These are phyloP conservation scores for Thalassiosira hispida DNA, from an alignment of 352 stramenopile genomes.

Conservation along the genomic window DNA sequence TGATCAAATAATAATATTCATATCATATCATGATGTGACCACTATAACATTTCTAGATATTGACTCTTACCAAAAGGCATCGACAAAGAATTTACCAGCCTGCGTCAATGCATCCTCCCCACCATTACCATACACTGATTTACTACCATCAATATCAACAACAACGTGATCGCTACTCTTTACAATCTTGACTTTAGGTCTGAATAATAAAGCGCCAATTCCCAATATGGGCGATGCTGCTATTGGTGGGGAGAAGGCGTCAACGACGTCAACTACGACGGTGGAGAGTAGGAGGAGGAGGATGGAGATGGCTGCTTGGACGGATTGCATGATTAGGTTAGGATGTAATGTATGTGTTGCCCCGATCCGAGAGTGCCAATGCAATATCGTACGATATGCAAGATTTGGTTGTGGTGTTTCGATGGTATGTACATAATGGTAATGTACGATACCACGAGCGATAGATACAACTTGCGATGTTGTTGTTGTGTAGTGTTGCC, in stretches of 20 bases:
- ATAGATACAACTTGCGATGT: no score
- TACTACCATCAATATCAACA: no score
- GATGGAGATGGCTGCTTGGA: conserved; percentile 2
- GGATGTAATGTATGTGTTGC: no score
- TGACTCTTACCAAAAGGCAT: conserved; percentile 74
- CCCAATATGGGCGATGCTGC: conserved; percentile 32
- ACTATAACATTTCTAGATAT: background rate
- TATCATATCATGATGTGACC: background rate
- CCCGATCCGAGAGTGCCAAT: no score
- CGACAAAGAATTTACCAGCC: conserved; percentile 75
- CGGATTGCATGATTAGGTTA: background rate
- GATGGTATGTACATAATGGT: no score
- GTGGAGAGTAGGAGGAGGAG: background rate
- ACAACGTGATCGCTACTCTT: conserved; percentile 16
- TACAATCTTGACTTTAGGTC: conserved; percentile 54
- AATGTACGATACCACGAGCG: no score
- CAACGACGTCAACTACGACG: background rate
- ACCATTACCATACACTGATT: no score
- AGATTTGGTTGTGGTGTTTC: no score
- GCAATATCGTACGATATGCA: no score
- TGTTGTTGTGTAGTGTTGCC: no score
- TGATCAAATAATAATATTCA: background rate
- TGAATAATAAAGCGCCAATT: conserved; percentile 61
- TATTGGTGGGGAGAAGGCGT: conserved; percentile 6
- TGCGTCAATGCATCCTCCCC: conserved; percentile 50